Evolutionary conservation across 495 filamentous ascomycete species (phyloP), one percentile per base, ranked within the genome.

Genomic region (Trichodelitschia bisporula): DNA sequence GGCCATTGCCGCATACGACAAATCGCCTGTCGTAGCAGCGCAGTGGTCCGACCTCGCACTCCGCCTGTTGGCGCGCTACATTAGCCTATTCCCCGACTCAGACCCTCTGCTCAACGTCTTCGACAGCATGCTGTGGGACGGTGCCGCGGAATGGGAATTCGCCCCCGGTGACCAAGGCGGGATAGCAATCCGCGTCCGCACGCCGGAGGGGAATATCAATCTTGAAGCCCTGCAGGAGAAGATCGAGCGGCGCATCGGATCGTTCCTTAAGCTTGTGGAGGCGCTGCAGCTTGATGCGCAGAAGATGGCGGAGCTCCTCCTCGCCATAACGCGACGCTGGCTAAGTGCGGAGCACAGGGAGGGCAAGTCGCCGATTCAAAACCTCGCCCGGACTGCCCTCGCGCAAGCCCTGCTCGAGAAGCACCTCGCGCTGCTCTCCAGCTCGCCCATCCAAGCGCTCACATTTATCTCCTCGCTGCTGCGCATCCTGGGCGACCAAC

Each of bases 1-100:
- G 66, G 1, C 48, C 77, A 23, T 44, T 74, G 15, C 53, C 73
- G n/a, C 61, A 68, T 0, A 50, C 82, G 1, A 83, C 75, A 76
- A 62, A 67, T 2, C 42, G 83, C 19, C 49, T 61, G 13, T 63
- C 59, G 10, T 76, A 64, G 50, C 43, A 59, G 2, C 28, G 28
- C 4, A 12, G 15, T 46, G 38, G 37, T 9, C n/a, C 9, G 26
- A 32, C 12, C 15, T 33, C 4, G 29, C 35, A 4, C 42, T 51
- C 33, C 36, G 36, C 0, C 30, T 66, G 3, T 35, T 69, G 2
- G 41, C 52, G 16, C 54, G 56, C 3, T 65, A 59, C 32, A 56
- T 66, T 28, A 50, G 50, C 27, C 47, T 63, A n/a, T n/a, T n/a
- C n/a, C n/a, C n/a, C n/a, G n/a, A n/a, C n/a, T n/a, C n/a, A n/a